A percentile compares a stretch with the other conserved stretches of the same genome.
Conservation (phyloP, 768 basidiomycete species). For the Tubosaeta sp. region DNA sequence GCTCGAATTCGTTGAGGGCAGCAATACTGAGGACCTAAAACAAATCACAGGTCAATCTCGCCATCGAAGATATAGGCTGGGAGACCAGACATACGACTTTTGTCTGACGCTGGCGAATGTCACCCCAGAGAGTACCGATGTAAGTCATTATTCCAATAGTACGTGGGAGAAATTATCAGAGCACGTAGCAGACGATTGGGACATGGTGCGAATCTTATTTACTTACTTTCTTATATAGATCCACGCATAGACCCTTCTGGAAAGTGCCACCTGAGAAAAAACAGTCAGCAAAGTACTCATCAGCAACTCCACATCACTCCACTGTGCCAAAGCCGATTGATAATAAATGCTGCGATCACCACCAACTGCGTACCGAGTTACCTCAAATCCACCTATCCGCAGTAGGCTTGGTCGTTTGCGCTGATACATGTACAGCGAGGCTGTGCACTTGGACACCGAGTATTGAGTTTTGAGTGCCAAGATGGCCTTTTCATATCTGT, state of each 20-base stretch:
- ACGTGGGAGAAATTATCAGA: background rate
- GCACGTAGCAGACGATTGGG: background rate
- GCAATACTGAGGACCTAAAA: constrained; percentile 3
- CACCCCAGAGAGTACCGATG: constrained; percentile 18
- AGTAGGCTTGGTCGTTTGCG: no score
- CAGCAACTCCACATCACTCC: background rate
- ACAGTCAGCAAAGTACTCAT: background rate
- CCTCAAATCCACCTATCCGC: no score
- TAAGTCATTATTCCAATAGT: constrained; percentile 9
- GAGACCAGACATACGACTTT: no score
- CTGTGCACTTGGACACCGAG: no score
- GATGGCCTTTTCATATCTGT: no score
- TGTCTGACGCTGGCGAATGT: no score
- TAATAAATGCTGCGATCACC: no score
- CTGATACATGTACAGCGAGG: no score
- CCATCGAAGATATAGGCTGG: no score
- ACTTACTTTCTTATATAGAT: background rate
- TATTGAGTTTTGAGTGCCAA: no score
- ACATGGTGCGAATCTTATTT: background rate
- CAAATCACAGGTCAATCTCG: background rate
- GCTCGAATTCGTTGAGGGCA: constrained; percentile 12
- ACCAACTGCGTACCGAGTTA: no score
- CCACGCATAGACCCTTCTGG: background rate
- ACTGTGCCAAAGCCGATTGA: background rate
- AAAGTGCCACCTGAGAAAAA: background rate